Evolutionary conservation across 345 rosid genomes (phyloP).

Genomic region (Acer yangbiense): DNA sequence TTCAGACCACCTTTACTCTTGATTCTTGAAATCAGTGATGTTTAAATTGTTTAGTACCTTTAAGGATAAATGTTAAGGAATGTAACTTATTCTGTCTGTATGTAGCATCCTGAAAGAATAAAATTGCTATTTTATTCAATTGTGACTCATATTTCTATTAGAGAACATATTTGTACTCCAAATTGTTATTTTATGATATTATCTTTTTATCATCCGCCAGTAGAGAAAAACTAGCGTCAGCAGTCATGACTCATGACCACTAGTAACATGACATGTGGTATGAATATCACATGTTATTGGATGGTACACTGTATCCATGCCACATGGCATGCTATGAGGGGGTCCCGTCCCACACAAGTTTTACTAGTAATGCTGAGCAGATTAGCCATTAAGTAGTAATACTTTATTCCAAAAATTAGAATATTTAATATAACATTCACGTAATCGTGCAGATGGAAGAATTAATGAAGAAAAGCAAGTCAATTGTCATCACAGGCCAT

Average conservation of each 20-base stretch:
- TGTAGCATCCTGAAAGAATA: no score
- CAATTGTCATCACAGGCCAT: constrained; percentile 76
- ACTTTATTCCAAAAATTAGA: neutral
- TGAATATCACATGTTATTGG: no score
- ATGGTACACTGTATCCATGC: neutral
- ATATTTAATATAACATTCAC: neutral
- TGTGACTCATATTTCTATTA: no score
- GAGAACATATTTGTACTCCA: no score
- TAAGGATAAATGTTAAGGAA: neutral
- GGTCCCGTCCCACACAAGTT: no score
- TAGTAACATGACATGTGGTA: no score
- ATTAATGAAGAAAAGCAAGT: constrained; percentile 36
- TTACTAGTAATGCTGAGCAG: neutral
- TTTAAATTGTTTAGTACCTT: neutral
- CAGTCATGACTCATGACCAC: no score
- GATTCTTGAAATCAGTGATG: neutral
- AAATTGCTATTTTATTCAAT: no score
- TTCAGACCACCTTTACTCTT: neutral
- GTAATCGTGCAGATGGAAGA: constrained; percentile 38
- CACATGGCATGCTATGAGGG: neutral
- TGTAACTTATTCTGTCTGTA: neutral
- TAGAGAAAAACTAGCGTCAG: no score
- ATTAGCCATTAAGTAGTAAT: neutral
- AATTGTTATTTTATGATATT: no score
- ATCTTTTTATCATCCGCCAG: no score